A percentile compares a stretch with the other conserved stretches of the same genome.
Evolutionary conservation across 441 rosid species (phyloP).

Genomic region (Populus hybrid): DNA sequence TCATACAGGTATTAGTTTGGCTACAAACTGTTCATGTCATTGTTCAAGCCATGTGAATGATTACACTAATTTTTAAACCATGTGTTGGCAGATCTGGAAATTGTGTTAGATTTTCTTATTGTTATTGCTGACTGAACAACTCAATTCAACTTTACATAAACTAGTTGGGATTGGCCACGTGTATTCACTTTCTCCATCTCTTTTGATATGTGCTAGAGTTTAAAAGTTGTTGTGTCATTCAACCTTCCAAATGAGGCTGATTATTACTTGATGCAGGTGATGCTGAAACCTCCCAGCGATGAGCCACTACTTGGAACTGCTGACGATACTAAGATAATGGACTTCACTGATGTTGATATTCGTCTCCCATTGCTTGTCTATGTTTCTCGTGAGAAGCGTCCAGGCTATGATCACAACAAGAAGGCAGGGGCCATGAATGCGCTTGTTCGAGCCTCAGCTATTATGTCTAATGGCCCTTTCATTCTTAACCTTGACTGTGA

Average conservation of each 20-base stretch:
- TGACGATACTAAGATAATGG: slow-evolving; percentile 53
- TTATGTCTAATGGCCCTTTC: slow-evolving; percentile 92
- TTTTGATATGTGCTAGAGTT: not conserved
- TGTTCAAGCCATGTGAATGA: not conserved
- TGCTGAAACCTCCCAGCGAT: slow-evolving; percentile 85
- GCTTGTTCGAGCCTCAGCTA: slow-evolving; percentile 86
- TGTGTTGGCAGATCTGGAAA: not conserved
- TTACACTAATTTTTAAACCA: not conserved
- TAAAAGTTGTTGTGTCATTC: not conserved
- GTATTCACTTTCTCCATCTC: not conserved
- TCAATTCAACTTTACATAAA: not conserved
- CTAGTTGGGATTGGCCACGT: not conserved
- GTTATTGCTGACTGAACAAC: not conserved
- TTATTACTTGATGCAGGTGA: slow-evolving; percentile 47
- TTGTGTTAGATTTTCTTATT: not conserved
- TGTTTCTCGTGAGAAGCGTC: slow-evolving; percentile 92
- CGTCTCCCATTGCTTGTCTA: slow-evolving; percentile 83
- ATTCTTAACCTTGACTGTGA: slow-evolving; percentile 92
- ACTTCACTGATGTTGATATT: slow-evolving; percentile 71
- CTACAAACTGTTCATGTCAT: not conserved
- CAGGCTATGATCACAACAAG: slow-evolving; percentile 90
- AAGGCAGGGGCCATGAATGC: slow-evolving; percentile 99
- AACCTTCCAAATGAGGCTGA: not conserved
- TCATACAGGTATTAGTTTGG: slow-evolving; percentile 55
- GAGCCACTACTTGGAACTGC: slow-evolving; percentile 62